Conservation (phyloP, 768 basidiomycete species). For the Amanita rimosa region DNA sequence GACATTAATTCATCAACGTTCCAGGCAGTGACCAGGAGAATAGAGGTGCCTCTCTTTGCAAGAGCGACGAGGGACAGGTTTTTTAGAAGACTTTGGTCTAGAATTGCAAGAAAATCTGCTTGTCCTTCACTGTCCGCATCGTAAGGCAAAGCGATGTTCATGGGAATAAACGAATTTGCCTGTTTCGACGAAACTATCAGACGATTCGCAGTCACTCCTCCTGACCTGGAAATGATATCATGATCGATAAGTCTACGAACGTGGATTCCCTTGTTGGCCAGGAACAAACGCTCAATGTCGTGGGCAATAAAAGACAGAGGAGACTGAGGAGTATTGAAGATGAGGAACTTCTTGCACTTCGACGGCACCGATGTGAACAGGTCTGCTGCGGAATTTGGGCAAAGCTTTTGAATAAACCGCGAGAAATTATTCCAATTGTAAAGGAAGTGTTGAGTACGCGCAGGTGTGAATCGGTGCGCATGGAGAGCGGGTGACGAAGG, state of each 20-base stretch:
- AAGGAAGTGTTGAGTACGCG: slow-evolving; percentile 41
- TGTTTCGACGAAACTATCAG: slow-evolving; percentile 50
- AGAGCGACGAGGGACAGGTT: slow-evolving; percentile 61
- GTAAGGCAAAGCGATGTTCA: slow-evolving; percentile 49
- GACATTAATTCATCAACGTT: slow-evolving; percentile 57
- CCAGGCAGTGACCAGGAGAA: slow-evolving; percentile 74
- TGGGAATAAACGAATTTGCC: slow-evolving; percentile 31
- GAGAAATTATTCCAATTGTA: slow-evolving; percentile 30
- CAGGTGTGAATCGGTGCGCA: slow-evolving; percentile 47
- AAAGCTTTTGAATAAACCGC: slow-evolving; percentile 24
- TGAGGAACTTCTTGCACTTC: slow-evolving; percentile 45
- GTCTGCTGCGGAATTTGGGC: slow-evolving; percentile 17
- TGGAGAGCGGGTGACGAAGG: slow-evolving; percentile 29
- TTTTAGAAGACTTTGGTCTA: slow-evolving; percentile 71
- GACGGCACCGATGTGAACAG: slow-evolving; percentile 34
- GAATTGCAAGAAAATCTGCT: slow-evolving; percentile 62
- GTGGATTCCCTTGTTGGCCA: slow-evolving; percentile 34
- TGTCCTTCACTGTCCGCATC: slow-evolving; percentile 30
- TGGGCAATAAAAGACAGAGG: slow-evolving; percentile 44
- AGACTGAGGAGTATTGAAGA: slow-evolving; percentile 52
- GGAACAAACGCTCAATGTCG: slow-evolving; percentile 49
- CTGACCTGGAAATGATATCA: slow-evolving; percentile 66
- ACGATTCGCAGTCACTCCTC: slow-evolving; percentile 58
- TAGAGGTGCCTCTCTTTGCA: slow-evolving; percentile 53
- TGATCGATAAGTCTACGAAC: slow-evolving; percentile 56